phyloP scores from a whole-genome alignment of 192 early-diverging fungal genomes.

The Irineochytrium annulatum region DNA sequence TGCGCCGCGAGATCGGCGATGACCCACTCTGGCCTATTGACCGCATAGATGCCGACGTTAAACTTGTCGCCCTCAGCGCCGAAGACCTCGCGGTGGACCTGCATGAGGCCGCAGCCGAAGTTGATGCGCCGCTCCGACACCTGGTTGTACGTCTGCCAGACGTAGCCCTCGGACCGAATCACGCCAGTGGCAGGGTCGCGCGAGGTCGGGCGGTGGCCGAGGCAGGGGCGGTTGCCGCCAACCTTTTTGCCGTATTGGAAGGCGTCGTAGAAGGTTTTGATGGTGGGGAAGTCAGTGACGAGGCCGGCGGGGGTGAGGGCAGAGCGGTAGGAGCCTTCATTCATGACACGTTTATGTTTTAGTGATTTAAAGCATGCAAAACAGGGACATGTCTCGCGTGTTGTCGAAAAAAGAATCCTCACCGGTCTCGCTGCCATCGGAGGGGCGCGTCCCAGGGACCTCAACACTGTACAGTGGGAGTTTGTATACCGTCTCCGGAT shows the following conservation, averaged over 20 bases:
- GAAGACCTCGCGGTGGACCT: slow-evolving; percentile 12
- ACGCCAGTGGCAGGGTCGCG: slow-evolving; percentile 33
- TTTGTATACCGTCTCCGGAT: slow-evolving; percentile 9
- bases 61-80: slow-evolving; percentile 1
- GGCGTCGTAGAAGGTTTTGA: slow-evolving; percentile 44
- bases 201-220: slow-evolving; percentile 35
- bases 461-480: slow-evolving; percentile 18
- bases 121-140: slow-evolving; percentile 30
- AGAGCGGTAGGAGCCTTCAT: slow-evolving; percentile 36
- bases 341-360: background rate
- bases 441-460: slow-evolving; percentile 12
- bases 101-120: slow-evolving; percentile 38
- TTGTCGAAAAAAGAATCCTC: background rate
- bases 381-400: no score
- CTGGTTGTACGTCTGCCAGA: slow-evolving; percentile 35
- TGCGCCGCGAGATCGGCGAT: slow-evolving; percentile 35
- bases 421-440: slow-evolving; percentile 20
- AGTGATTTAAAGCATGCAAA: background rate
- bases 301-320: slow-evolving; percentile 35
- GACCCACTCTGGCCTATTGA: slow-evolving; percentile 36
- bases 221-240: slow-evolving; percentile 14
- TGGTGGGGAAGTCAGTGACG: slow-evolving; percentile 32
- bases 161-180: slow-evolving; percentile 19
- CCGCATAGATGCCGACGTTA: slow-evolving; percentile 8
- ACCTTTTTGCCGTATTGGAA: slow-evolving; percentile 34